These are phyloP conservation scores for Cyberlindnera americana DNA, from an alignment of 805 yeast species.

Conservation along the genomic window DNA sequence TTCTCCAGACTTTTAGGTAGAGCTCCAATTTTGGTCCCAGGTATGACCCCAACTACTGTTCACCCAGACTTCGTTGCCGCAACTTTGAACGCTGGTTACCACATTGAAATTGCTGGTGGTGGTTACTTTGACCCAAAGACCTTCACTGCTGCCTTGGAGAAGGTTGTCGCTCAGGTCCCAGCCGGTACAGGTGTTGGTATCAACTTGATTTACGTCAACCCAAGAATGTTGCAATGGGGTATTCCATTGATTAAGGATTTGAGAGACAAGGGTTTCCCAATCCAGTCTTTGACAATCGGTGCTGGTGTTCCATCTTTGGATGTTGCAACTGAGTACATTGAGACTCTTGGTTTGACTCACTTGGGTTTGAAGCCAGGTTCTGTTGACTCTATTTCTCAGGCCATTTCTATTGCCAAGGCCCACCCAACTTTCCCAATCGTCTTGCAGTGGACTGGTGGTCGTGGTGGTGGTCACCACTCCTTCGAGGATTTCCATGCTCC, in stretches of 20 bases:
- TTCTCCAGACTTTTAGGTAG: conserved; percentile 88
- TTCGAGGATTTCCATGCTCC: conserved; percentile 99
- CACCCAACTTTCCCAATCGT: conserved; percentile 97
- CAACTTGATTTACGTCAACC: conserved; percentile 93
- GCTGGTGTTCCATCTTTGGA: conserved; percentile 99
- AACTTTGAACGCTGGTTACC: conserved; percentile 93
- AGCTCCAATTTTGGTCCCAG: conserved; percentile 97
- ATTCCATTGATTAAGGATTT: conserved; percentile 89
- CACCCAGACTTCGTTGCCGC: conserved; percentile 93
- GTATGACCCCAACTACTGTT: conserved; percentile 99
- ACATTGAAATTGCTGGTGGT: conserved; percentile 98
- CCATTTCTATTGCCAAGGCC: conserved; percentile 86
- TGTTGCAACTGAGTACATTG: conserved; percentile 95
- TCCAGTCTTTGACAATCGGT: conserved; percentile 94
- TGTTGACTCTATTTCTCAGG: conserved; percentile 83
- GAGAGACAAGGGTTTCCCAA: conserved; percentile 90
- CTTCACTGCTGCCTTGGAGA: conserved; percentile 72
- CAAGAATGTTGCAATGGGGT: conserved; percentile 98
- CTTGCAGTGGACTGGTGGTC: conserved; percentile 99
- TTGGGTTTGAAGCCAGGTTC: conserved; percentile 98
- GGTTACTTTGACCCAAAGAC: conserved; percentile 80
- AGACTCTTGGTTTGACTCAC: conserved; percentile 86
- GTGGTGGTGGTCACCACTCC: conserved; percentile 99
- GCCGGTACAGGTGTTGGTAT: conserved; percentile 92
- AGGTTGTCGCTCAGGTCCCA: conserved; percentile 61